Percentiles rank a stretch among this genome's conserved stretches.
These are phyloP conservation scores for Pneumocystis wakefieldiae DNA, from an alignment of 1,139 yeast species.

Conservation along the genomic window DNA sequence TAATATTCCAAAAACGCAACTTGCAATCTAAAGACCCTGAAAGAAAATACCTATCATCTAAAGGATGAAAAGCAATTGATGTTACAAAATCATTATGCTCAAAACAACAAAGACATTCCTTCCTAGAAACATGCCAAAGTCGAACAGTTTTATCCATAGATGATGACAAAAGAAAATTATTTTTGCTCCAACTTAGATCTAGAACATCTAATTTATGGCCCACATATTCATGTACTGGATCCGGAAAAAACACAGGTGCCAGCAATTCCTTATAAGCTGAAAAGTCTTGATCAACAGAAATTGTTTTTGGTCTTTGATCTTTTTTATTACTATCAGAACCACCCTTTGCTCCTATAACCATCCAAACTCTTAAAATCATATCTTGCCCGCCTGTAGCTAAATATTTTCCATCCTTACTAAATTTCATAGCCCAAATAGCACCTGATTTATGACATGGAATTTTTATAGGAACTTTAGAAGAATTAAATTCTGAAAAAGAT, in stretches of 20 bases:
- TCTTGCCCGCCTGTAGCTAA: constrained; percentile 77
- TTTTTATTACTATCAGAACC: constrained; percentile 23
- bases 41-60: constrained; percentile 73
- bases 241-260: constrained; percentile 72
- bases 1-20: constrained; percentile 69
- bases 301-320: constrained; percentile 7
- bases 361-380: constrained; percentile 55
- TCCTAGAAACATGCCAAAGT: constrained; percentile 70
- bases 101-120: constrained; percentile 48
- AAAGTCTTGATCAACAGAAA: neutral
- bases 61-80: constrained; percentile 65
- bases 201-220: constrained; percentile 63
- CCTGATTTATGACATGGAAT: constrained; percentile 18
- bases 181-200: constrained; percentile 76
- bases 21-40: constrained; percentile 72
- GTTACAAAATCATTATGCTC: constrained; percentile 72
- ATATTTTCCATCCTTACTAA: constrained; percentile 65
- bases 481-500: neutral
- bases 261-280: constrained; percentile 21
- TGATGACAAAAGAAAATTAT: constrained; percentile 63
- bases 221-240: constrained; percentile 43
- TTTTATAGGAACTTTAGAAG: constrained; percentile 4
- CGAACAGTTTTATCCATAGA: constrained; percentile 76
- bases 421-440: constrained; percentile 59
- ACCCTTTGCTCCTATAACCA: constrained; percentile 56